Base-by-base conservation (phyloP, 169 alveolate genomes). In the Babesia microti region DNA sequence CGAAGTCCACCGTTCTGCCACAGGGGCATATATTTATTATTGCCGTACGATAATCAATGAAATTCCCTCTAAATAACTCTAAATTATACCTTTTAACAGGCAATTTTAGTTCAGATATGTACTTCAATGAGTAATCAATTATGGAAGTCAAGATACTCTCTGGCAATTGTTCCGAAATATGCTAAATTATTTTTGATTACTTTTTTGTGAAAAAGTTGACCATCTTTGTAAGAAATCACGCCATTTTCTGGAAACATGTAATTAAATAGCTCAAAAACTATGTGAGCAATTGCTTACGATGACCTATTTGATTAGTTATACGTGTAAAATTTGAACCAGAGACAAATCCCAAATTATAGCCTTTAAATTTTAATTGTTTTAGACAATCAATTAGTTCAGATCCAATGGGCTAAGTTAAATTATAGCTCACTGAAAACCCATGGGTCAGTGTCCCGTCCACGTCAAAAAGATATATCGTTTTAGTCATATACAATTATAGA, bases 401-500 rank as follows among this genome's bases (percentile, higher is more conserved):
- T 61, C 68, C 3, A 43, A 42, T 12, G 68, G 23, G 2, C 51
- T 32, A 3, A 32, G 34, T 68, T 61, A 47, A 35, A 19, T 7
- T 1, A 21, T 51, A 14, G 51, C 45, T 18, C 41, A 61, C 74
- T 59, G 51, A 45, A 11, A 34, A 23, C 4, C 68, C 51, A 4
- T 2, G 35, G 4, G 68, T 52, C 35, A 61, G 26, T 12, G 74
- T 61, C 14, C 59, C 74, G 42, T 61, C 74, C 53, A 61, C 21
- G 35, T 61, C 74, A 14, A 61, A 61, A 15, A 61, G 15, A 0
- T 52, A 27, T 7, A 60, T 30, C 2, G 48, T 12, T 19, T 28
- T 6, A 17, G 35, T 15, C 59, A 48, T 48, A n/a, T n/a, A n/a
- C n/a, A n/a, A n/a, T n/a, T n/a, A n/a, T n/a, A n/a, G n/a, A n/a